Base-by-base conservation (phyloP, 805 yeast species). In the Isabelozyma heimii region DNA sequence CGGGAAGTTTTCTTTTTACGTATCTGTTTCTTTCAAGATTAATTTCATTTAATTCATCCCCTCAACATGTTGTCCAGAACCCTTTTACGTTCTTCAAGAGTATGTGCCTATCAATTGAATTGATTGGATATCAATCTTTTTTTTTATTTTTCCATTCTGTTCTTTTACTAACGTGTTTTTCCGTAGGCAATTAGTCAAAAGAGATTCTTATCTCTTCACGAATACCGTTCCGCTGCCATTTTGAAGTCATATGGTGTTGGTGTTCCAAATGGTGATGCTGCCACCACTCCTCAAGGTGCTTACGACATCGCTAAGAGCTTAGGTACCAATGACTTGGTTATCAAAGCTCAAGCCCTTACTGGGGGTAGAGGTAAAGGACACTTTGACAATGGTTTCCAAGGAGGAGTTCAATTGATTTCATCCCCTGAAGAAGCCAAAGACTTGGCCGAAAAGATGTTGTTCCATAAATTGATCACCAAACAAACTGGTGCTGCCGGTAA, bases 351-450 rank as follows among this genome's bases (percentile, higher is more conserved):
- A 77, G 97, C 97, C 44, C 81, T 94, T 65, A 91, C 99, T 51
- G 99, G 99, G 76, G 99, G 99, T 67, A 86, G 99, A 76, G 99
- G 99, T 75, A 94, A 94, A 74, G 99, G 99, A 55, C 91, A 89
- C 73, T 91, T 94, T 58, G 97, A 91, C 75, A 85, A 84, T 62
- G 99, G 99, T 46, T 83, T 89, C 68, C 84, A 92, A 76, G 96
- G 97, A 45, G 99, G 99, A 79, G 97, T 94, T 63, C 87, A 90
- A 76, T 80, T 94, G 73, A 89, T 89, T 60, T 77, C 85, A 50
- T 77, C 91, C 49, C 84, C 97, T 41, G 87, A 86, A 65, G 91
- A 92, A 76, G 97, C 96, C 51, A 80, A 78, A 70, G 87, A 86
- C 66, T 79, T 89, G 63, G 94, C 98, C 50, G 81, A 77, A 59